A percentile compares a stretch with the other conserved stretches of the same genome.
These are phyloP conservation scores for Excoecaria cochinchinensis DNA, from an alignment of 345 rosid species.

Conservation along the genomic window DNA sequence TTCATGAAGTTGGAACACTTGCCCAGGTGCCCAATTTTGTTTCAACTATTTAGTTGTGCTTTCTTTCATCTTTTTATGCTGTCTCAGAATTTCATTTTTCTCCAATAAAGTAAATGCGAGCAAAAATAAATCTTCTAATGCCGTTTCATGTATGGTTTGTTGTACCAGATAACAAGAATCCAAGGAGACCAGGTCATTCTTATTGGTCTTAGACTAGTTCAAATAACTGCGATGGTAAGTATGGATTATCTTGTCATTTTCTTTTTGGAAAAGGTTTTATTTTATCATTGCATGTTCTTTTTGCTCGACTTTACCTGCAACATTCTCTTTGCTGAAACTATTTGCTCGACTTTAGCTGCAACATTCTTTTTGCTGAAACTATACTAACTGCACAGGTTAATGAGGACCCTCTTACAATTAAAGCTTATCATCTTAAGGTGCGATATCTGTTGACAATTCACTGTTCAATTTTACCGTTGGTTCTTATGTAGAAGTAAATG, in stretches of 20 bases:
- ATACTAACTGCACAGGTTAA: conserved; percentile 51
- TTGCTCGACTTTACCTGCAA: neutral
- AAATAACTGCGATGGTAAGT: conserved; percentile 89
- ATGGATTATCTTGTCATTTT: conserved; percentile 4
- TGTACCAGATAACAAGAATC: conserved; percentile 72
- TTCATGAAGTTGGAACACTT: conserved; percentile 95
- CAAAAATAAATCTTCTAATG: neutral
- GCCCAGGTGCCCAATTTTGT: conserved; percentile 62
- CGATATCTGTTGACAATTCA: conserved; percentile 5
- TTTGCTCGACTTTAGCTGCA: neutral
- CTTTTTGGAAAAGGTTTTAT: neutral
- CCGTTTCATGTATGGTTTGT: conserved; percentile 9
- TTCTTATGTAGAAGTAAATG: neutral
- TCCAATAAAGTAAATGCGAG: neutral
- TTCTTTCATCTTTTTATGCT: neutral
- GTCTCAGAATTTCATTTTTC: neutral
- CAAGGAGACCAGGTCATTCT: conserved; percentile 93
- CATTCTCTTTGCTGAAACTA: conserved; percentile 18
- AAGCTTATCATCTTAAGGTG: conserved; percentile 96
- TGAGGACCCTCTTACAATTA: conserved; percentile 91
- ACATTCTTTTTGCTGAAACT: conserved; percentile 20
- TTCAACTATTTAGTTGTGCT: conserved; percentile 7
- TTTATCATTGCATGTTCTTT: neutral
- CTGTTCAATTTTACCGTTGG: conserved; percentile 4
- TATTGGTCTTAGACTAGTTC: conserved; percentile 90